phyloP scores from a whole-genome alignment of 148 eudicot genomes.

The Persicaria maculosa region DNA sequence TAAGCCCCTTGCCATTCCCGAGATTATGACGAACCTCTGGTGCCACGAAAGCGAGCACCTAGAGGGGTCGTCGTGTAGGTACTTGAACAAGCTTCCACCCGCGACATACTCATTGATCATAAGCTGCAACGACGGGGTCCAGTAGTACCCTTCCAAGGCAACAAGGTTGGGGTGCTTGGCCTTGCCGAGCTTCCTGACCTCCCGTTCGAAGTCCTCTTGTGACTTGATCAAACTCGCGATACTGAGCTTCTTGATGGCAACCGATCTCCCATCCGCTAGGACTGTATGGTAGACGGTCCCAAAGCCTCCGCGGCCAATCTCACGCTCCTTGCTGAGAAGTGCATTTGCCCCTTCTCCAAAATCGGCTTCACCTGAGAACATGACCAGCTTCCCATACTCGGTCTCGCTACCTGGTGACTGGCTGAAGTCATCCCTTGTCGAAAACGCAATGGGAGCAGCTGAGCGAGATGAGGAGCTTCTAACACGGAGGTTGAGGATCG shows the following conservation, averaged over 20 bases:
- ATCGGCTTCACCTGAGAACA: slow-evolving; percentile 77
- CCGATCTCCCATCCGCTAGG: slow-evolving; percentile 54
- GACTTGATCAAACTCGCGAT: slow-evolving; percentile 65
- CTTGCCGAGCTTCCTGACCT: slow-evolving; percentile 54
- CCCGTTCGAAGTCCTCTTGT: slow-evolving; percentile 73
- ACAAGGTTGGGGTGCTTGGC: slow-evolving; percentile 64
- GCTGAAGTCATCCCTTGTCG: slow-evolving; percentile 47
- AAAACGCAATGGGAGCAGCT: slow-evolving; percentile 38
- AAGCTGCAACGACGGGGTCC: slow-evolving; percentile 73
- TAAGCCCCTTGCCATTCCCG: slow-evolving; percentile 72
- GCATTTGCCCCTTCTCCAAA: slow-evolving; percentile 63
- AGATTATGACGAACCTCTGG: slow-evolving; percentile 56
- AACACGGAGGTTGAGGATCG: slow-evolving; percentile 62
- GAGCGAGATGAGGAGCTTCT: slow-evolving; percentile 41
- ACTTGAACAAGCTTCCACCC: slow-evolving; percentile 58
- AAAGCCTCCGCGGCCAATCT: slow-evolving; percentile 83
- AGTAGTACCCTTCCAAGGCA: slow-evolving; percentile 68
- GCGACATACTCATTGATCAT: slow-evolving; percentile 55
- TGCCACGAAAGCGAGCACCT: slow-evolving; percentile 52
- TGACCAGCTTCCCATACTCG: slow-evolving; percentile 84
- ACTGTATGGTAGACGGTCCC: slow-evolving; percentile 67
- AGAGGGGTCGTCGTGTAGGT: slow-evolving; percentile 44
- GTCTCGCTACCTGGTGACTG: slow-evolving; percentile 55
- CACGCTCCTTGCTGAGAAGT: slow-evolving; percentile 63
- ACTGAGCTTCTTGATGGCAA: slow-evolving; percentile 84